Evolutionary conservation across 257 asterid species (phyloP).

Genomic region (Solanum pinnatisectum): DNA sequence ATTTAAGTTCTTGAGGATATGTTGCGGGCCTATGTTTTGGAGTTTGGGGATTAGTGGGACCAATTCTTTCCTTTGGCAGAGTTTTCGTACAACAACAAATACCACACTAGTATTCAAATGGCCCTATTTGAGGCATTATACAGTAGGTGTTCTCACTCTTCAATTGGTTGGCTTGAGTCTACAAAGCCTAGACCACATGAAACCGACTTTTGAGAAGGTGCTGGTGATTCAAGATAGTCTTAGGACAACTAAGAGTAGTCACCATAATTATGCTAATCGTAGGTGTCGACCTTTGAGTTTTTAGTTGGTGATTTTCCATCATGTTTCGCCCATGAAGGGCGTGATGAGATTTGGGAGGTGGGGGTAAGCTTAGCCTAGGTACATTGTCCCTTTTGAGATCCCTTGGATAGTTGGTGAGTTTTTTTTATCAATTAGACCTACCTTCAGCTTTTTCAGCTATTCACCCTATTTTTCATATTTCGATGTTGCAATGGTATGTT

Average conservation of each 20-base stretch:
- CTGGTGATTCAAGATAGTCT: neutral
- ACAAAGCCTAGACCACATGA: neutral
- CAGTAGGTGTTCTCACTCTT: neutral
- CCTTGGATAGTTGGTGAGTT: neutral
- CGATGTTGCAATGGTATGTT: neutral
- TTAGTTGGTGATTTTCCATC: neutral
- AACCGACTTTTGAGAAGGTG: neutral
- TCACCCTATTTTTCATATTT: neutral
- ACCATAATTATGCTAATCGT: neutral
- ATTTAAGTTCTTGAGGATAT: neutral
- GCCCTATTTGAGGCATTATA: neutral
- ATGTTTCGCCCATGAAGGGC: neutral
- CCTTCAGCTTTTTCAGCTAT: neutral
- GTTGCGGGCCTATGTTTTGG: neutral
- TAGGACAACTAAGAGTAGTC: neutral
- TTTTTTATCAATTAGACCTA: neutral
- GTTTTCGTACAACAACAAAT: neutral
- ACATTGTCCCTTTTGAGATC: neutral
- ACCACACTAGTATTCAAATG: neutral
- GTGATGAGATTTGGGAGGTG: neutral
- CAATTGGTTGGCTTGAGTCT: neutral
- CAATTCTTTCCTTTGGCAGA: neutral
- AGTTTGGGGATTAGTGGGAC: neutral
- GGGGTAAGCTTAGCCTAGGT: neutral
- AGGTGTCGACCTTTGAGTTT: neutral